Conservation (phyloP, 2,329 filamentous ascomycete genomes). For the Coniochaeta hoffmannii region DNA sequence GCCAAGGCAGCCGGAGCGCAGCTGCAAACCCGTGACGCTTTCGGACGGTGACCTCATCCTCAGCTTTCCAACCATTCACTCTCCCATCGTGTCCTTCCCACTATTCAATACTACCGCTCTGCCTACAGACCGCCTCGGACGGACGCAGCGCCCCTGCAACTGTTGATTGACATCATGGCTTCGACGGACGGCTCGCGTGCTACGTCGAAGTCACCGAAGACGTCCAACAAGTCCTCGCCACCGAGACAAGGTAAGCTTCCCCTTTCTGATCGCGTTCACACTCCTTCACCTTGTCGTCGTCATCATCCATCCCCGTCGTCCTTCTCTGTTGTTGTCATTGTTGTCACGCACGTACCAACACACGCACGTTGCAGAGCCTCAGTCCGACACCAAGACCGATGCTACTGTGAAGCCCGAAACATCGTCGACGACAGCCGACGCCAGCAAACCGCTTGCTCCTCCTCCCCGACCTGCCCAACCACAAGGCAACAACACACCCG, state of each 20-base stretch:
- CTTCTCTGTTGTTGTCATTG: slow-evolving; percentile 6
- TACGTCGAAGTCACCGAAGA: slow-evolving; percentile 42
- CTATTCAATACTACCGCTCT: slow-evolving; percentile 5
- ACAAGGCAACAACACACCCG: slow-evolving; percentile 43
- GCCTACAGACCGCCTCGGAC: slow-evolving; percentile 5
- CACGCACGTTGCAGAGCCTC: slow-evolving; percentile 7
- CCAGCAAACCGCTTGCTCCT: slow-evolving; percentile 59
- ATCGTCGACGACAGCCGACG: slow-evolving; percentile 46
- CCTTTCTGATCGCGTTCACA: slow-evolving; percentile 5
- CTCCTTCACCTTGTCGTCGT: slow-evolving; percentile 11
- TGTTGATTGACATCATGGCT: slow-evolving; percentile 40
- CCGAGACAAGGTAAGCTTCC: slow-evolving; percentile 33
- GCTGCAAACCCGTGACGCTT: neutral
- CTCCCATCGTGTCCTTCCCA: neutral
- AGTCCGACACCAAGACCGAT: slow-evolving; percentile 31
- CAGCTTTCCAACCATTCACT: neutral
- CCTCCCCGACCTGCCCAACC: slow-evolving; percentile 57
- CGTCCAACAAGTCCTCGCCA: slow-evolving; percentile 31
- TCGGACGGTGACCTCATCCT: slow-evolving; percentile 2
- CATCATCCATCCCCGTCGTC: slow-evolving; percentile 12
- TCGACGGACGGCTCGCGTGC: slow-evolving; percentile 32
- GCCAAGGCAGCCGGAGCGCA: neutral
- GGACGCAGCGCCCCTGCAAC: slow-evolving; percentile 11
- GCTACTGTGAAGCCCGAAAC: slow-evolving; percentile 39
- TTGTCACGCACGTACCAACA: neutral